Base-by-base conservation (phyloP, 2,329 filamentous ascomycete genomes). In the Exserohilum turcica region DNA sequence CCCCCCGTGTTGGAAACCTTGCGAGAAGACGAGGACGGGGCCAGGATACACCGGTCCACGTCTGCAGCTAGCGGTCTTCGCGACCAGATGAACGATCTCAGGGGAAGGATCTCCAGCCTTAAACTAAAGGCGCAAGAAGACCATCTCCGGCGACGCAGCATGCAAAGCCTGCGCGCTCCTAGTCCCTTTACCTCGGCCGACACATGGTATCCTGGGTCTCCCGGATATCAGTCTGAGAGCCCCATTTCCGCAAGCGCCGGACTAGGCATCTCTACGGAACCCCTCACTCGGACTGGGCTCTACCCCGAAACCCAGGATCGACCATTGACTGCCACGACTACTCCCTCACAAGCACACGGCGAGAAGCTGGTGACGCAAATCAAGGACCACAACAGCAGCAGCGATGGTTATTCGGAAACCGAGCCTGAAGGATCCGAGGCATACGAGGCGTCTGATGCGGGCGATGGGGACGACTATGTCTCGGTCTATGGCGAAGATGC, bases 11-110 rank as follows among this genome's bases (percentile, higher is more conserved):
- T 80, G 19, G 77, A 76, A 46, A 75, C 77, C 1, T 59, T 80
- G 19, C 71, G 64, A 5, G 78, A 80, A 56, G 76, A 78, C 31
- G 69, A 67, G 21, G 63, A 63, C 13, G 56, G 50, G n/a, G 61
- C 63, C 29, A 65, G 50, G 1, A 74, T 88, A 7, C 83, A 83
- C 21, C 82, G 90, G 15, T 87, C 89, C 2, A 81, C 86, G 12
- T 93, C 91, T 0, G 86, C 86, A n/a, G 82, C 87, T 67, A 85
- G 87, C 7, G 84, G 86, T 66, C 79, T 96, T 37, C 90, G 91
- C 55, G 88, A 91, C 60, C 91, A 96, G 71, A 90, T 96, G 84
- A 86, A 89, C 50, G 91, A 89, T 47, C 80, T 96, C 40, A 92
- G 92, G 68, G 90, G 89, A 54, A 91, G 91, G 66, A 92, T 96